Evolutionary conservation across 2,329 filamentous ascomycete species (phyloP).

Genomic region (Xenosphaeropsis pyriputrescens): DNA sequence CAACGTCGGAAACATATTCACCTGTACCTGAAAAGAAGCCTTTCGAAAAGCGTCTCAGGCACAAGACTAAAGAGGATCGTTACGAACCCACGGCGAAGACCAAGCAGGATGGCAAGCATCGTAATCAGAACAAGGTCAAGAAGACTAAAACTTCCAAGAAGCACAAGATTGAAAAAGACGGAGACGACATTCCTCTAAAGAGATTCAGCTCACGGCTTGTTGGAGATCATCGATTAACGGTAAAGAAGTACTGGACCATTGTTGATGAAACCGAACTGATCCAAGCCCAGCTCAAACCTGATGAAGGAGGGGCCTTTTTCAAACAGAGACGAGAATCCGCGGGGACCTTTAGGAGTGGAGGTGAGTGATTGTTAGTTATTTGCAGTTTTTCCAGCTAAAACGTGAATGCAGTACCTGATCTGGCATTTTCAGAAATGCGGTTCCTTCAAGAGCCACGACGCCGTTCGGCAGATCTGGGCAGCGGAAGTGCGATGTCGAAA

Average conservation of each 20-base stretch:
- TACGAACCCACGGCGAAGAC: conserved; percentile 30
- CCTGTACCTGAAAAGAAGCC: neutral
- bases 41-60: conserved; percentile 31
- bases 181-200: conserved; percentile 30
- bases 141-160: conserved; percentile 5
- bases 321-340: conserved; percentile 25
- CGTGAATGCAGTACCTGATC: conserved; percentile 28
- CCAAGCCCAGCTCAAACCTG: conserved; percentile 19
- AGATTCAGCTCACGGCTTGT: conserved; percentile 41
- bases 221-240: conserved; percentile 34
- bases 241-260: conserved; percentile 14
- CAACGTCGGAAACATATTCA: neutral
- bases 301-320: conserved; percentile 26
- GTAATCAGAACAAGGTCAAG: neutral
- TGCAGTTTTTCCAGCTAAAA: neutral
- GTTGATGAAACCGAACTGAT: conserved; percentile 4
- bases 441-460: conserved; percentile 21
- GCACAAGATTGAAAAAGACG: conserved; percentile 9
- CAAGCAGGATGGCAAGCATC: neutral
- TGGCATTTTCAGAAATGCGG: conserved; percentile 35
- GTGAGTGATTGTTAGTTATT: conserved; percentile 16
- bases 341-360: conserved; percentile 18
- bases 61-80: conserved; percentile 38
- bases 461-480: conserved; percentile 1
- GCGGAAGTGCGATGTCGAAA: neutral